phyloP scores from a whole-genome alignment of 129 eudicot species.

The Kitagawia praeruptora region DNA sequence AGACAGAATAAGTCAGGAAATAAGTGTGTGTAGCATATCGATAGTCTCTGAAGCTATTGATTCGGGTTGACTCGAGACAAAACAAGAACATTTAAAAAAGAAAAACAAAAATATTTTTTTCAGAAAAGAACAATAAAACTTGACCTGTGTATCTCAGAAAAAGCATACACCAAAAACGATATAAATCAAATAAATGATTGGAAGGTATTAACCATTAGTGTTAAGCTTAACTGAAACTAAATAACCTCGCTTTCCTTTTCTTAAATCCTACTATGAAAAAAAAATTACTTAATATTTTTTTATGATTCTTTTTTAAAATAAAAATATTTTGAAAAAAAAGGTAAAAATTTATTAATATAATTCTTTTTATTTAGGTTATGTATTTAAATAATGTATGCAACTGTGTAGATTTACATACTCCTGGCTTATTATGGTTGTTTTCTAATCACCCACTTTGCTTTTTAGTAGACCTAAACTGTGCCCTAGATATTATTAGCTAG shows the following conservation, averaged over 20 bases:
- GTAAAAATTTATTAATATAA: no score
- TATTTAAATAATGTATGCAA: no score
- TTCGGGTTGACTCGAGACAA: background rate
- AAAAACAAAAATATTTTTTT: background rate
- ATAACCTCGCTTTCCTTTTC: background rate
- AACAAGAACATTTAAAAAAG: background rate
- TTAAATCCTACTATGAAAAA: no score
- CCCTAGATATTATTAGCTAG: background rate
- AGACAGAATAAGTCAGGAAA: background rate
- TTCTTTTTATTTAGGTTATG: no score
- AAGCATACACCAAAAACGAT: background rate
- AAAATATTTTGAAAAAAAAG: no score
- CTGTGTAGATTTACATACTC: no score
- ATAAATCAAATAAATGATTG: background rate
- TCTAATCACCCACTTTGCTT: background rate
- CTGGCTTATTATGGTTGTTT: no score
- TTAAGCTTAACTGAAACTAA: background rate
- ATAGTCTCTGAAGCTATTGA: background rate
- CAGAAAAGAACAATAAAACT: background rate
- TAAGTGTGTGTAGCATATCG: background rate
- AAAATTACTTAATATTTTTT: no score
- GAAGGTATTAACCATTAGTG: background rate
- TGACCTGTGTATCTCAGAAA: background rate
- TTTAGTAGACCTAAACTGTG: background rate
- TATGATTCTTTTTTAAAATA: no score